These are phyloP conservation scores for Balamuthia mandrillaris DNA, from an alignment of 208 protist species.

Conservation along the genomic window DNA sequence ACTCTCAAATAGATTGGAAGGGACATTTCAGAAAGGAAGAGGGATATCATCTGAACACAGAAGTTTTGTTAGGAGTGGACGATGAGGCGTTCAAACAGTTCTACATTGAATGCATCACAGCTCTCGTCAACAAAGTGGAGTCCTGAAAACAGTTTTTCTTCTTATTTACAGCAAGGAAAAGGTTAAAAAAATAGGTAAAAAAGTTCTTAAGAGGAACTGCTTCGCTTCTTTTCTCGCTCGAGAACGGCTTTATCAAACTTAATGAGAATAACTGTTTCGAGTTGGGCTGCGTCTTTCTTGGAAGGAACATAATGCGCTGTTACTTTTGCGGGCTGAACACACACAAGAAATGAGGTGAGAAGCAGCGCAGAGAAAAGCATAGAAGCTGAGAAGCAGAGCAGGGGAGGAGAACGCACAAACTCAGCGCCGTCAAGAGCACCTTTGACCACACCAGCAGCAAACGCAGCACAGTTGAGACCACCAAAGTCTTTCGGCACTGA, in stretches of 20 bases:
- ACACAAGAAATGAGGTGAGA: too few species aligned
- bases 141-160: too few species aligned
- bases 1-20: not conserved
- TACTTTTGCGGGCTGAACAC: not conserved
- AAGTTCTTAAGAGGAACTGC: too few species aligned
- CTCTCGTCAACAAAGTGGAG: not conserved
- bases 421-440: conserved; percentile 68
- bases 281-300: too few species aligned
- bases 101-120: not conserved
- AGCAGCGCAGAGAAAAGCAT: not conserved
- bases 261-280: conserved; percentile 67
- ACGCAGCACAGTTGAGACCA: conserved; percentile 72
- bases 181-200: too few species aligned
- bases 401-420: conserved; percentile 68
- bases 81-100: not conserved
- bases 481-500: conserved; percentile 56
- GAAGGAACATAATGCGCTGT: conserved; percentile 34
- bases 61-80: not conserved
- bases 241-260: conserved; percentile 68
- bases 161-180: too few species aligned
- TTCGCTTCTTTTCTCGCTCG: conserved; percentile 42
- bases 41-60: not conserved
- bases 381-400: not conserved
- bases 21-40: not conserved
- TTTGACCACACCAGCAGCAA: conserved; percentile 71